phyloP scores from a whole-genome alignment of 345 rosid species.

The Citrus trifoliata region DNA sequence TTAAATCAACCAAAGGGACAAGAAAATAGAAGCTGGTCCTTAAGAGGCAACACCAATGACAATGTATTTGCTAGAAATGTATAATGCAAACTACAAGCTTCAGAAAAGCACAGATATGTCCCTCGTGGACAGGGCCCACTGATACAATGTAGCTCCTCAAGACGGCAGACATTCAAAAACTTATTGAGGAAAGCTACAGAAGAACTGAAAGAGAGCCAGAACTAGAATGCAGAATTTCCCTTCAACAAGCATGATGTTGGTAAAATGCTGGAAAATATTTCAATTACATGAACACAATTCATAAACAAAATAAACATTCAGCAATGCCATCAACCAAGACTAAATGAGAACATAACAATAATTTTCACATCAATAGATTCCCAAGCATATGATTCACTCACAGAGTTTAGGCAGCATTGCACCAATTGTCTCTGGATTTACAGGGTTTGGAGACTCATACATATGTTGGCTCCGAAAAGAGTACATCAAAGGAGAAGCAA shows the following conservation, averaged over 20 bases:
- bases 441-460: slow-evolving; percentile 71
- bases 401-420: slow-evolving; percentile 98
- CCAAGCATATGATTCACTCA: slow-evolving; percentile 32
- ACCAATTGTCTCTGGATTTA: slow-evolving; percentile 72
- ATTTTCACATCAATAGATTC: not conserved
- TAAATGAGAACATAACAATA: not conserved
- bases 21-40: not conserved
- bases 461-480: slow-evolving; percentile 79
- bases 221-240: not conserved
- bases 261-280: not conserved
- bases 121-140: not conserved
- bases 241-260: not conserved
- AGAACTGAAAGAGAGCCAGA: not conserved
- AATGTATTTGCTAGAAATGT: not conserved
- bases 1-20: not conserved
- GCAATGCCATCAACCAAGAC: not conserved
- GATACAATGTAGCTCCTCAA: not conserved
- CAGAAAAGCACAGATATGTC: not conserved
- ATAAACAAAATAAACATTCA: not conserved
- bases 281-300: not conserved
- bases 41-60: not conserved
- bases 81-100: not conserved
- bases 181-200: not conserved
- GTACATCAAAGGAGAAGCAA: slow-evolving; percentile 66
- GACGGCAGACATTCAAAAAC: not conserved